Percentiles rank a stretch among this genome's conserved stretches.
phyloP scores from a whole-genome alignment of 139 green algal species.

The Monoraphidium neglectum region DNA sequence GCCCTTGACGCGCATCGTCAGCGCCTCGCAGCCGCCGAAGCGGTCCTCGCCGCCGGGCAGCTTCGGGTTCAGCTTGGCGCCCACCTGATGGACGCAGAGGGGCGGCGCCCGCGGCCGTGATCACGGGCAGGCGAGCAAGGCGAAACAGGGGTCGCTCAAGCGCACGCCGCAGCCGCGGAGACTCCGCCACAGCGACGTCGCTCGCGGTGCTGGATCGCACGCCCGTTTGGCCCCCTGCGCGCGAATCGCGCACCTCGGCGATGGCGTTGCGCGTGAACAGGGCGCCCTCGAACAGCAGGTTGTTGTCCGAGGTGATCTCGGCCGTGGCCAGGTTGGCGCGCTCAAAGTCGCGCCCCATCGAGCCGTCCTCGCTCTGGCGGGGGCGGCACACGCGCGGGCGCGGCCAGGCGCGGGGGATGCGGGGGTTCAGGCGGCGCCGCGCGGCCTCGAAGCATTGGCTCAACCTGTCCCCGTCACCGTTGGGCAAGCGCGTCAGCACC shows the following conservation, averaged over 20 bases:
- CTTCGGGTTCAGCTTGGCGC: constrained; percentile 31
- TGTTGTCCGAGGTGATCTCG: constrained; percentile 60
- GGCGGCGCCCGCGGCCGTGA: too few relatives aligned
- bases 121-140: too few relatives aligned
- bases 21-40: constrained; percentile 71
- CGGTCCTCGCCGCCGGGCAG: constrained; percentile 54
- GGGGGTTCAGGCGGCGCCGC: not conserved
- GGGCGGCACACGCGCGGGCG: not conserved
- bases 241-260: constrained; percentile 52
- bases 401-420: not conserved
- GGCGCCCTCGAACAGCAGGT: constrained; percentile 70
- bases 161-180: too few relatives aligned
- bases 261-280: constrained; percentile 57
- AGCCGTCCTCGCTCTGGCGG: constrained; percentile 22
- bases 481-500: too few relatives aligned
- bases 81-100: not conserved
- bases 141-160: too few relatives aligned
- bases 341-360: constrained; percentile 3
- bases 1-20: constrained; percentile 75
- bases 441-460: too few relatives aligned
- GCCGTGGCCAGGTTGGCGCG: constrained; percentile 36
- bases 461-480: too few relatives aligned
- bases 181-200: too few relatives aligned
- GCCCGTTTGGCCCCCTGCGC: constrained; percentile 21
- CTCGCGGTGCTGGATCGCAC: too few relatives aligned